phyloP scores from a whole-genome alignment of 2,329 filamentous ascomycete species.

The Monosporascus sp. region DNA sequence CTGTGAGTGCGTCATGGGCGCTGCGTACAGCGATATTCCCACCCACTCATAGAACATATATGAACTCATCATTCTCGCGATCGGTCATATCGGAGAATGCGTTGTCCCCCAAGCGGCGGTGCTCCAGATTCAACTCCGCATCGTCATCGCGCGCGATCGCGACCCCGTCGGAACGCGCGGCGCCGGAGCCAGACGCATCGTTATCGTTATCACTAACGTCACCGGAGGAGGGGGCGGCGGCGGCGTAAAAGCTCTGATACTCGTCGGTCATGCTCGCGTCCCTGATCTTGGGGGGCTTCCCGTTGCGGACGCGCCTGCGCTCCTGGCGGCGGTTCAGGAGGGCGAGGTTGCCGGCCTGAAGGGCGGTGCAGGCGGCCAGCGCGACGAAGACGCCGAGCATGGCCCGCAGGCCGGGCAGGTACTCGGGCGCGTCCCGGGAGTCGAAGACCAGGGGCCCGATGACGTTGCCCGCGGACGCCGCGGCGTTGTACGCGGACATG shows the following conservation, averaged over 20 bases:
- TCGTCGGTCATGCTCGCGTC: conserved; percentile 56
- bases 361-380: conserved; percentile 44
- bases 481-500: conserved; percentile 61
- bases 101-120: conserved; percentile 37
- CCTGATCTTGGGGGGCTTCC: conserved; percentile 54
- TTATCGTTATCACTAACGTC: conserved; percentile 25
- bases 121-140: neutral
- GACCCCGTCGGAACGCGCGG: neutral
- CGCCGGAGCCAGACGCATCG: conserved; percentile 3
- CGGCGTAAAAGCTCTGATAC: conserved; percentile 39
- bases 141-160: too few species aligned
- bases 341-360: conserved; percentile 51
- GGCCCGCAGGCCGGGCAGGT: conserved; percentile 50
- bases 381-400: conserved; percentile 51
- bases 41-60: conserved; percentile 23
- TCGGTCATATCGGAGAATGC: conserved; percentile 59
- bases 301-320: conserved; percentile 48
- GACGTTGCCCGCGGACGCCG: conserved; percentile 59
- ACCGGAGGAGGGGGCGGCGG: conserved; percentile 47
- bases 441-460: conserved; percentile 60
- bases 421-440: conserved; percentile 50
- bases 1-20: too few species aligned
- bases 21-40: too few species aligned
- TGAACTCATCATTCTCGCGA: conserved; percentile 63
- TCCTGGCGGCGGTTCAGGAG: conserved; percentile 54